Base-by-base conservation (phyloP, 2,329 filamentous ascomycete species). In the Sodiomyces alkalinus region DNA sequence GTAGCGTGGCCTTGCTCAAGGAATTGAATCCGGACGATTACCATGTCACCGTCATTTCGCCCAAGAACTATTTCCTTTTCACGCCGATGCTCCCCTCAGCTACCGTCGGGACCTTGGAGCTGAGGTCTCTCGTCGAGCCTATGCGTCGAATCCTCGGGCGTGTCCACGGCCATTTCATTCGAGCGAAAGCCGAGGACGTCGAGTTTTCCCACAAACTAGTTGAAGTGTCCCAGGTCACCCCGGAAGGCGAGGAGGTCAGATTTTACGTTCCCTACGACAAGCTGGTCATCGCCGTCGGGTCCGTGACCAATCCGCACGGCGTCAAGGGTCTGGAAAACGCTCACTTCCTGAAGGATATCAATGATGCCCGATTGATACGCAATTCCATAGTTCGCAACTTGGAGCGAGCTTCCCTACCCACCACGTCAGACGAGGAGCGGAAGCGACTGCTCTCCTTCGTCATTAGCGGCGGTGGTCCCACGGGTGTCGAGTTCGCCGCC, bases 241-340 rank as follows among this genome's bases (percentile, higher is more conserved):
- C 69, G 4, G 53, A 63, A 33, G 90, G 90, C 4, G 61, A 80
- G n/a, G 73, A 79, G 42, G 63, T 73, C 31, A 64, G 73, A 22
- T 98, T 96, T 56, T 98, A 98, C 48, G 67, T 98, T 2, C 90
- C 90, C 0, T 98, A 98, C 48, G 92, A 98, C 51, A 98, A 98
- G 58, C 65, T 98, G 26, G 79, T 98, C 17, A 65, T 98, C 42
- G 86, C 77, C 16, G 86, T 96, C 33, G 87, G 87, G 19, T 94
- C 86, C 13, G 74, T 79, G 12, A 92, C 86, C 10, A 98, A 98
- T 48, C 77, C 86, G 2, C 90, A 98, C 45, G 92, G 92, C 25
- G 92, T 98, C 32, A 86, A 90, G 48, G 90, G 90, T 7, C 66
- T 98, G 9, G 82, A 96, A 41, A 69, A 98, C 48, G 93, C 86